phyloP scores from a whole-genome alignment of 2,329 filamentous ascomycete species.

The Apiospora hydei region DNA sequence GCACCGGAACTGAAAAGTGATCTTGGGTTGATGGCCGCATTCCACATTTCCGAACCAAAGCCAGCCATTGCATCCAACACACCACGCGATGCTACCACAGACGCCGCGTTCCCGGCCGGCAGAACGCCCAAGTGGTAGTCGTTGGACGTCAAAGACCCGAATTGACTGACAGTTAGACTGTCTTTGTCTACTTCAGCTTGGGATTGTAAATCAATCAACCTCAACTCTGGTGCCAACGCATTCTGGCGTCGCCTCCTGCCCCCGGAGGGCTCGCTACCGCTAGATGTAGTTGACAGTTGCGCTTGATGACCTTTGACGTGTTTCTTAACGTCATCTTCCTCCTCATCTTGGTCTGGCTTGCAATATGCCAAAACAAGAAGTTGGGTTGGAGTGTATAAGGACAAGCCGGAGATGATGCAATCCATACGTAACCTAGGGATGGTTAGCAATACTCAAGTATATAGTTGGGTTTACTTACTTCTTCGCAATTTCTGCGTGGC shows the following conservation, averaged over 20 bases:
- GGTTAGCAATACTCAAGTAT: constrained; percentile 38
- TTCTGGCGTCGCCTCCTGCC: constrained; percentile 77
- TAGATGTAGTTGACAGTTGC: constrained; percentile 54
- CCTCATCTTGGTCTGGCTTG: constrained; percentile 74
- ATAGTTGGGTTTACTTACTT: constrained; percentile 66
- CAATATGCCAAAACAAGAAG: constrained; percentile 93
- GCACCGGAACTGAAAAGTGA: constrained; percentile 86
- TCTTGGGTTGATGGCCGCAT: constrained; percentile 86
- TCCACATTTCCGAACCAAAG: constrained; percentile 81
- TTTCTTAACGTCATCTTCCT: constrained; percentile 50
- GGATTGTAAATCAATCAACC: constrained; percentile 87
- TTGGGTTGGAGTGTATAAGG: constrained; percentile 91
- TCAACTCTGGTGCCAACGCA: constrained; percentile 84
- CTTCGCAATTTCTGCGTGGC: constrained; percentile 88
- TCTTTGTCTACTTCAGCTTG: constrained; percentile 90
- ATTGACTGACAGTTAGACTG: constrained; percentile 83
- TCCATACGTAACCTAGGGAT: constrained; percentile 81
- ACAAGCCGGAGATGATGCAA: constrained; percentile 96
- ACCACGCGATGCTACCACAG: constrained; percentile 69
- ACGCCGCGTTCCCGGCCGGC: constrained; percentile 73
- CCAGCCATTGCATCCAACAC: constrained; percentile 79
- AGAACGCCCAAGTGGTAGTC: constrained; percentile 92
- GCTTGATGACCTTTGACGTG: constrained; percentile 47
- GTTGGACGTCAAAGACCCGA: constrained; percentile 82
- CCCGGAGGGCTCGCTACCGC: constrained; percentile 65